Evolutionary conservation across 2,329 filamentous ascomycete genomes (phyloP).

Genomic region (Nemania sp.): DNA sequence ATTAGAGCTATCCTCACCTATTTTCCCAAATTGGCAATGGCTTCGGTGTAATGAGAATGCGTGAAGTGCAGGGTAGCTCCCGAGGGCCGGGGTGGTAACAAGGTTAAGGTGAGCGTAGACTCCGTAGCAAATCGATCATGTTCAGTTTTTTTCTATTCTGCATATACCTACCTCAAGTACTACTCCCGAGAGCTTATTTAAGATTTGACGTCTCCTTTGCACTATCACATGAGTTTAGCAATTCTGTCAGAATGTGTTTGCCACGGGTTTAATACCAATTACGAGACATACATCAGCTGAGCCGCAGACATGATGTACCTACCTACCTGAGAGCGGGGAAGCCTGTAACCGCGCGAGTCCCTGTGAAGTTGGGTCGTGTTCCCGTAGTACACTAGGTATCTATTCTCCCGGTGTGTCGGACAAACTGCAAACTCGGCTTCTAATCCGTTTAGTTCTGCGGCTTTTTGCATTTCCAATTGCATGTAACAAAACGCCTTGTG

Average conservation of each 20-base stretch:
- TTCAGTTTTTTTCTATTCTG: not conserved
- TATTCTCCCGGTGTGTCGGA: slow-evolving; percentile 8
- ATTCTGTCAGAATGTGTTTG: not conserved
- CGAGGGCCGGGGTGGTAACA: not conserved
- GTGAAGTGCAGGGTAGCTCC: slow-evolving; percentile 9
- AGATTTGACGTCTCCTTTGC: not conserved
- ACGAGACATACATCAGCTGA: slow-evolving; percentile 25
- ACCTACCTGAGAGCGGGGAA: slow-evolving; percentile 15
- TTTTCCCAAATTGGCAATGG: slow-evolving; percentile 15
- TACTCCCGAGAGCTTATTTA: not conserved
- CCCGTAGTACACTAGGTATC: not conserved
- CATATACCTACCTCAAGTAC: not conserved
- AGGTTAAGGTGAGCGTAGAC: too few species aligned
- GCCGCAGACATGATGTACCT: slow-evolving; percentile 11
- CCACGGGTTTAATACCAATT: not conserved
- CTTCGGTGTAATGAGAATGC: slow-evolving; percentile 28
- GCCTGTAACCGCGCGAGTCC: slow-evolving; percentile 14
- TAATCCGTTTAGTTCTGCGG: not conserved
- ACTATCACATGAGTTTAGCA: not conserved
- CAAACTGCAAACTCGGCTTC: not conserved
- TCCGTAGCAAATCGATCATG: not conserved
- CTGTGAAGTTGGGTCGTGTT: not conserved
- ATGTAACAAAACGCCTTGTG: not conserved
- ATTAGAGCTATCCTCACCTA: not conserved
- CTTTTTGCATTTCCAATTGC: not conserved